Base-by-base conservation (phyloP, 257 asterid genomes). In the Solanum medicagineum region DNA sequence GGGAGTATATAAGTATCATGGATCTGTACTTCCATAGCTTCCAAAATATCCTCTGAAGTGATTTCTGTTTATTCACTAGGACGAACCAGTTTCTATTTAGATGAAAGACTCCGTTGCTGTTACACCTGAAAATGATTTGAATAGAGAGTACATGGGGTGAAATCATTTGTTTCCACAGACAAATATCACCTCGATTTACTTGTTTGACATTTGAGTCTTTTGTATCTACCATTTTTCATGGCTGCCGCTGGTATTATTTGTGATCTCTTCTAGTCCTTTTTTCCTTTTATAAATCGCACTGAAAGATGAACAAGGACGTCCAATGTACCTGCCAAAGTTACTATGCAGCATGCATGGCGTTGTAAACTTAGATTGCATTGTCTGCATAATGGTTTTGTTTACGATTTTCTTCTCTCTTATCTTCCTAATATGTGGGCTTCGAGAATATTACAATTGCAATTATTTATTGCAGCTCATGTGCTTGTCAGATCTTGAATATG, bases 401-500 rank as follows among this genome's bases (percentile, higher is more conserved):
- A 70, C 0, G 57, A 11, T 13, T 13, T 24, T 42, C n/a, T 22
- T n/a, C 53, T 42, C 68, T 86, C 17, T 26, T 53, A 59, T 66
- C 63, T 49, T 74, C 83, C 49, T 81, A 51, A 51, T 56, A 71
- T 83, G 56, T 68, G 79, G 11, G 82, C 70, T 69, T 87, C 53
- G 80, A 63, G 63, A 69, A 51, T 80, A 53, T 86, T 32, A 17
- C 47, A 49, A 42, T 6, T 59, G 81, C 42, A 75, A 86, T 70
- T 60, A 19, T 81, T 54, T 74, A 17, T 86, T 92, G 94, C 94
- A 94, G 99, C 91, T 93, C 68, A 94, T 93, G 93, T 93, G 98
- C 93, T 91, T 96, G 90, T 95, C 95, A 14, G 97, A 94, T 91
- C 93, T 96, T 42, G 98, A 95, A 88, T 90, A 83, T 51, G 98